Percentiles rank a stretch among this genome's conserved stretches.
phyloP scores from a whole-genome alignment of 768 basidiomycete genomes.

The Clitopilus hobsonii region DNA sequence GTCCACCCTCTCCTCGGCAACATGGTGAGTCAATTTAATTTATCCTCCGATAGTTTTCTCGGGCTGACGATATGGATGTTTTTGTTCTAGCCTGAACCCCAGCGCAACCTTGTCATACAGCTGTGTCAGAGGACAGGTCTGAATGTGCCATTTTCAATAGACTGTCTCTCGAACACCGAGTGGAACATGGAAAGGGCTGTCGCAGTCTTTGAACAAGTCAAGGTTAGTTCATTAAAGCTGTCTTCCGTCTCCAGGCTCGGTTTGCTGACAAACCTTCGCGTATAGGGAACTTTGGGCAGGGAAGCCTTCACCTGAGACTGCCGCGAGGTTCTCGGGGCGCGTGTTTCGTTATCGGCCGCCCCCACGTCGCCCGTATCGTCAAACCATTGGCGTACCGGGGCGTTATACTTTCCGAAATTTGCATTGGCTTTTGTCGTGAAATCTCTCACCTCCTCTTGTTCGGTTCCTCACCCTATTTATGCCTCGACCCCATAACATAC shows the following conservation, averaged over 20 bases:
- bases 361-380: background rate
- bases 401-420: too few relatives aligned
- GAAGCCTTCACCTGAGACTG: conserved; percentile 47
- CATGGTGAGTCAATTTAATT: conserved; percentile 44
- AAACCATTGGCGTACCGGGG: too few relatives aligned
- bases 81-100: conserved; percentile 57
- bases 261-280: conserved; percentile 17
- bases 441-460: too few relatives aligned
- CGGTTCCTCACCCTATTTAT: background rate
- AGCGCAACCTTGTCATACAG: conserved; percentile 67
- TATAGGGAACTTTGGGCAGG: conserved; percentile 43
- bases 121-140: conserved; percentile 71
- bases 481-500: background rate
- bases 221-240: conserved; percentile 50
- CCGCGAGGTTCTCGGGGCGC: background rate
- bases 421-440: too few relatives aligned
- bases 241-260: conserved; percentile 1
- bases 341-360: too few relatives aligned
- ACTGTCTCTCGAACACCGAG: conserved; percentile 79
- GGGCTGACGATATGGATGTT: conserved; percentile 3
- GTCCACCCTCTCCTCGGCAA: conserved; percentile 26
- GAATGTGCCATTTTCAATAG: conserved; percentile 74
- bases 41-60: background rate
- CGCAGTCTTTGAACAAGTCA: conserved; percentile 84
- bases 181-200: conserved; percentile 83